Conservation (phyloP, 139 green algal genomes). For the Mychonastes homosphaera region DNA sequence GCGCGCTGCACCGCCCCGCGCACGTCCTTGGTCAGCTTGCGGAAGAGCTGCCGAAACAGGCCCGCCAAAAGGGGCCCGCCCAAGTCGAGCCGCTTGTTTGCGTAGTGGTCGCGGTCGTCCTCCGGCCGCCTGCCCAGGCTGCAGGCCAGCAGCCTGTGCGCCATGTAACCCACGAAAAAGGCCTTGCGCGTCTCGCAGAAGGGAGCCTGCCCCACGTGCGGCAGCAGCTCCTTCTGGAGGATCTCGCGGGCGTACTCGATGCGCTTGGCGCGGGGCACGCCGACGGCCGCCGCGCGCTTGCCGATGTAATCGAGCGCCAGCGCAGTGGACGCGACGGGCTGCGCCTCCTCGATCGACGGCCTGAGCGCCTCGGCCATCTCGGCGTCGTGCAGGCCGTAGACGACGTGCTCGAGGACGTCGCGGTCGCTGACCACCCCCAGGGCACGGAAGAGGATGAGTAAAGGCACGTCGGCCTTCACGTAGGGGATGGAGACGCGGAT, state of each 20-base stretch:
- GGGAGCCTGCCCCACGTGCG: conserved; percentile 78
- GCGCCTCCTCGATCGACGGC: conserved; percentile 89
- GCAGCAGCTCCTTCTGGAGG: conserved; percentile 93
- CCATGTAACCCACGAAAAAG: conserved; percentile 63
- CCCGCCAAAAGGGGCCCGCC: conserved; percentile 70
- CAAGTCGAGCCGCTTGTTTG: conserved; percentile 96
- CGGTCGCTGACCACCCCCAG: conserved; percentile 71
- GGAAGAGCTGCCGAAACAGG: conserved; percentile 85
- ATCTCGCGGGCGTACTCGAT: conserved; percentile 86
- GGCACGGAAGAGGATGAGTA: conserved; percentile 81
- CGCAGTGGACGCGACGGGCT: conserved; percentile 78
- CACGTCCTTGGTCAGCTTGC: conserved; percentile 83
- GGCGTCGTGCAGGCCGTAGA: conserved; percentile 72
- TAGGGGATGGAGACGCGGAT: conserved; percentile 63
- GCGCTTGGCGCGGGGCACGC: conserved; percentile 70
- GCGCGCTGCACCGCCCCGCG: conserved; percentile 61
- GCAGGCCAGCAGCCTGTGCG: conserved; percentile 31
- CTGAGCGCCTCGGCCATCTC: conserved; percentile 92
- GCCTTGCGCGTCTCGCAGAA: conserved; percentile 73
- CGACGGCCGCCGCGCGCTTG: conserved; percentile 64
- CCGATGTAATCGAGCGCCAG: conserved; percentile 96
- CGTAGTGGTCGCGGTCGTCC: conserved; percentile 96
- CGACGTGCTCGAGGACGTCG: conserved; percentile 85
- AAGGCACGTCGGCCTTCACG: conserved; percentile 71
- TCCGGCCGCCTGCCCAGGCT: conserved; percentile 35